A percentile compares a stretch with the other conserved stretches of the same genome.
Evolutionary conservation across 495 filamentous ascomycete genomes (phyloP).

Genomic region (Penicillium turbatum): DNA sequence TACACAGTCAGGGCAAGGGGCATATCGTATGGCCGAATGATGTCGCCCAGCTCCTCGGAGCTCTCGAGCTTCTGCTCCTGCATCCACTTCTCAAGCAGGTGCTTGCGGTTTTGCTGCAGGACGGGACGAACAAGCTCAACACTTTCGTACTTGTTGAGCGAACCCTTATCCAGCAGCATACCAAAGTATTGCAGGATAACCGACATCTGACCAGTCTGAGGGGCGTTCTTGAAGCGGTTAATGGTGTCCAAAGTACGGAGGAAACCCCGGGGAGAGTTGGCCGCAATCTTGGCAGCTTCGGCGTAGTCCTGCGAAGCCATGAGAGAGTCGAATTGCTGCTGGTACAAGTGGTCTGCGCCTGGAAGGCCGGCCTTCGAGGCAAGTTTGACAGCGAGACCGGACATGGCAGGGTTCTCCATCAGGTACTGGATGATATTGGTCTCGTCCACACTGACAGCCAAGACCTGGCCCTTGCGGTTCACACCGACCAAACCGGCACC

Average conservation of each 20-base stretch:
- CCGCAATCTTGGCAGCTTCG: slow-evolving; percentile 90
- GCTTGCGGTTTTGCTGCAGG: slow-evolving; percentile 86
- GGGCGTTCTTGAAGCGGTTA: slow-evolving; percentile 85
- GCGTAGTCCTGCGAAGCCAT: slow-evolving; percentile 69
- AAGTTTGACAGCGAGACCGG: slow-evolving; percentile 86
- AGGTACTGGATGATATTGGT: slow-evolving; percentile 86
- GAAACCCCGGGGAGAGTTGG: slow-evolving; percentile 94
- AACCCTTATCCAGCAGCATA: slow-evolving; percentile 91
- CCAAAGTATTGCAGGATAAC: slow-evolving; percentile 97
- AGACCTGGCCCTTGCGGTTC: slow-evolving; percentile 94
- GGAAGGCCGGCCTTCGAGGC: slow-evolving; percentile 90
- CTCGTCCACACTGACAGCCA: slow-evolving; percentile 91
- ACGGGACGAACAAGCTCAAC: slow-evolving; percentile 91
- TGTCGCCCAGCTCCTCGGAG: slow-evolving; percentile 93
- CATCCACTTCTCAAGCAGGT: slow-evolving; percentile 96
- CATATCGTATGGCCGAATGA: slow-evolving; percentile 84
- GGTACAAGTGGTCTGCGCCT: slow-evolving; percentile 91
- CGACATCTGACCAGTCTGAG: slow-evolving; percentile 70
- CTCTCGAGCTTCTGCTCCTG: slow-evolving; percentile 90
- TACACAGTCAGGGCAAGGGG: slow-evolving; percentile 82
- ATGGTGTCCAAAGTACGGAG: slow-evolving; percentile 90
- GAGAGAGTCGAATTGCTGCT: slow-evolving; percentile 85
- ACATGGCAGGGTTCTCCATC: slow-evolving; percentile 90
- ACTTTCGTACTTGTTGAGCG: slow-evolving; percentile 87
- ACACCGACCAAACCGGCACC: slow-evolving; percentile 88